Base-by-base conservation (phyloP, 805 yeast species). In the Starmerella vitae region DNA sequence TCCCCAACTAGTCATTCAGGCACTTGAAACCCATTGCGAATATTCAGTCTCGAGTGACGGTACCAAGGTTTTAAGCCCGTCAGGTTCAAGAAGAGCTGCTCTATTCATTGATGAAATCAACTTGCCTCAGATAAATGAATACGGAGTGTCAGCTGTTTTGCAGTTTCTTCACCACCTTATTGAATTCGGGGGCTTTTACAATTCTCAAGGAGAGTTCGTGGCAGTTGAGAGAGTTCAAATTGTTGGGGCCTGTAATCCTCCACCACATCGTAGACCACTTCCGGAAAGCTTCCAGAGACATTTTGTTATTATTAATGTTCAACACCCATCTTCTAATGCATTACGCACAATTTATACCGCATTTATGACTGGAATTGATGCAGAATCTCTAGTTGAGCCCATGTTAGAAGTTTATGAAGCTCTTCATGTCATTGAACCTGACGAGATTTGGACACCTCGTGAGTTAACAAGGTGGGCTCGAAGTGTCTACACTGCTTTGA, bases 181-280 rank as follows among this genome's bases (percentile, higher is more conserved):
- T 5, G 88, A 79, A 47, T 68, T 69, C 17, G 56, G 63, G 1
- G 95, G 96, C 0, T 88, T 84, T 53, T 84, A 94, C 91, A 66
- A 72, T 36, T 5, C 27, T 5, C 3, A 13, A 15, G 58, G 67
- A 0, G 64, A 66, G 34, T 88, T 95, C 94, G 73, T 86, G 1
- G 46, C 62, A 0, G 43, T 84, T 7, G 62, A 66, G 14, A 67
- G 75, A 33, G 65, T 88, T 20, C 93, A 80, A 52, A 67, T 88
- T 60, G 91, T 85, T n/a, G 96, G 93, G 7, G 96, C 97, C 0
- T 88, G 97, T 56, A 88, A 88, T 52, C 91, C 95, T 1, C 77
- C 94, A 0, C 66, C 76, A 0, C 93, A 81, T 0, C 66, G 97
- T 44, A 62, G 68, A 9, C 55, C 54, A 3, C 53, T 88, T 18